Evolutionary conservation across 768 basidiomycete species (phyloP), one percentile per base, ranked within the genome.

Genomic region (Lentinula guzmanii): DNA sequence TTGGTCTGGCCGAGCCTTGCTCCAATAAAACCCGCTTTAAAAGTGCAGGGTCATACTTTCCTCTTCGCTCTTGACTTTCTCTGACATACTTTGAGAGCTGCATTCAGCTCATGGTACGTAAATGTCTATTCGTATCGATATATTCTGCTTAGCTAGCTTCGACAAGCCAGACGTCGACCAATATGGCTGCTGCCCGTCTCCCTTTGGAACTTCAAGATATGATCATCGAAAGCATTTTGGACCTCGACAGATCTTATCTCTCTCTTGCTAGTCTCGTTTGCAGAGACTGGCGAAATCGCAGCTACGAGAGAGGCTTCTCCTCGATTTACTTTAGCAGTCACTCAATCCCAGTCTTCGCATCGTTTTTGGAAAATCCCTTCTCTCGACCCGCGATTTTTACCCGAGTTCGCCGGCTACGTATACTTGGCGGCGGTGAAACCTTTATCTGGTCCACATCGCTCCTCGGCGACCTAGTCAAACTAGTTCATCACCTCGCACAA

Each of bases 141-240:
- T 21, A 11, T 46, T 46, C 5, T 46, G 7, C 13, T 10, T 21
- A 46, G 45, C n/a, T n/a, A 46, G 18, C 18, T 0, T 21, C 45
- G 21, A 46, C 45, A 21, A n/a, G n/a, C n/a, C 7, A 43, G 16
- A 15, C 16, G 5, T 15, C 15, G 42, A 43, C 7, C 42, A 13
- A 43, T 15, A n/a, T 11, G 8, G 45, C 18, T n/a, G 18, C 7
- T 21, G 45, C 34, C 31, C 35, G 24, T 51, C 16, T 70, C 31
- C 71, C 71, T 8, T 15, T 65, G 16, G 71, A 72, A 42, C 54
- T 72, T 11, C 69, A 70, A 45, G 64, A 67, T 37, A 46, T 61
- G 8, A 62, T 72, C 28, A 67, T 71, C 53, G 69, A 71, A 55
- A 13, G 52, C 10, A 43, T 70, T n/a, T 37, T 42, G 16, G 18